Evolutionary conservation across 1,139 yeast species (phyloP).

Genomic region (Suhomyces bokatorum): DNA sequence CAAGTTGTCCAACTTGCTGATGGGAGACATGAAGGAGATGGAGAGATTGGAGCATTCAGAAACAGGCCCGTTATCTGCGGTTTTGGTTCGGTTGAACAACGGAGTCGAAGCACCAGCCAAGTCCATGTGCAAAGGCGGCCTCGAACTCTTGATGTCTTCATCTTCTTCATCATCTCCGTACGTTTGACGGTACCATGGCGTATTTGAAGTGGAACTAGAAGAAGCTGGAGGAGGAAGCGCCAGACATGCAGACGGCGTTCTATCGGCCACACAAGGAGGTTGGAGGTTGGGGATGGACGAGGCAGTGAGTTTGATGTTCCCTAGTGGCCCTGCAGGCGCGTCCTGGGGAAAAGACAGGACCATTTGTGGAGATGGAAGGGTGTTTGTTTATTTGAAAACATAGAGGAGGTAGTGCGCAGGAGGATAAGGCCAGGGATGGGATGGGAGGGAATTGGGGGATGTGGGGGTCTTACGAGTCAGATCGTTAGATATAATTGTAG

Average conservation of each 20-base stretch:
- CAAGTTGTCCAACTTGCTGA: conserved; percentile 18
- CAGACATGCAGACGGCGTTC: neutral
- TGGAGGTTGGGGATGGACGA: conserved; percentile 17
- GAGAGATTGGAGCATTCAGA: conserved; percentile 19
- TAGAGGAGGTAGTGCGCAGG: conserved; percentile 1
- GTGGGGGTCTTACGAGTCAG: no score
- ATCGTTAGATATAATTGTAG: neutral
- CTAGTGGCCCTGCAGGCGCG: conserved; percentile 5
- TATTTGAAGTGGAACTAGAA: conserved; percentile 9
- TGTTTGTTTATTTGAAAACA: conserved; percentile 6
- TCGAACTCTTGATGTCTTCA: conserved; percentile 13
- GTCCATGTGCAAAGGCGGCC: conserved; percentile 21
- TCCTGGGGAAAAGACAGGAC: conserved; percentile 7
- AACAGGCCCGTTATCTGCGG: neutral
- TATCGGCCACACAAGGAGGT: conserved; percentile 13
- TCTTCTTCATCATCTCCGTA: conserved; percentile 22
- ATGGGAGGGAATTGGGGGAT: no score
- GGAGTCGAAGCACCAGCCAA: conserved; percentile 41
- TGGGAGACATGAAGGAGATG: conserved; percentile 40
- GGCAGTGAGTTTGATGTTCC: conserved; percentile 11
- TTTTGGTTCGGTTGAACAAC: conserved; percentile 16
- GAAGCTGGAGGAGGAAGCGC: conserved; percentile 10
- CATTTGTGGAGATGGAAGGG: conserved; percentile 5
- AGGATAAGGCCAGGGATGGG: neutral
- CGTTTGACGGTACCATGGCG: conserved; percentile 16